Conservation (phyloP, 148 eudicot genomes). For the Diospyros lotus region DNA sequence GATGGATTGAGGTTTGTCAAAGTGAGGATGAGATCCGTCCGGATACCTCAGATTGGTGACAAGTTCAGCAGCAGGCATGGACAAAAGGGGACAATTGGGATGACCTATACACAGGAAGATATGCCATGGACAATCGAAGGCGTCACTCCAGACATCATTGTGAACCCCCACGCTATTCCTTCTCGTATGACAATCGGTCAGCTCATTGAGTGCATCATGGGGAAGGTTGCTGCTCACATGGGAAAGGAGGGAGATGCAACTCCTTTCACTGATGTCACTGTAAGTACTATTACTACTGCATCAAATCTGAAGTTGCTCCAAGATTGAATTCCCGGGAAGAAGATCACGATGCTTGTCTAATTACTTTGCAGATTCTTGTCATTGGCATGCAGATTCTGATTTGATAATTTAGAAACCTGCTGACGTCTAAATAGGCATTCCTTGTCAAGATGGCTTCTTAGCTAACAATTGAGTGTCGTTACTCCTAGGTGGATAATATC, state of each 20-base stretch:
- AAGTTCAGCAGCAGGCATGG: conserved; percentile 26
- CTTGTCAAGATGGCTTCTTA: background rate
- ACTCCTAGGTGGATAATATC: conserved; percentile 66
- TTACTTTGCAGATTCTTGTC: too few species aligned
- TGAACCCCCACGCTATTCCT: conserved; percentile 26
- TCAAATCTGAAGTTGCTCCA: background rate
- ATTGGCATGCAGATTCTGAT: background rate
- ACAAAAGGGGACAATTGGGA: conserved; percentile 24
- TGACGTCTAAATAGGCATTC: too few species aligned
- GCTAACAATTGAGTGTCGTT: background rate
- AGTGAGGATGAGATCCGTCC: conserved; percentile 18
- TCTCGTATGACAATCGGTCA: conserved; percentile 26
- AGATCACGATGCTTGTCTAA: background rate
- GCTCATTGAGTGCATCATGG: conserved; percentile 27
- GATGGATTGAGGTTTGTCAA: conserved; percentile 22
- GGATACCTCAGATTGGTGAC: conserved; percentile 24
- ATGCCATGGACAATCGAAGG: conserved; percentile 25
- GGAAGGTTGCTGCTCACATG: conserved; percentile 24
- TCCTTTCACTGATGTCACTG: conserved; percentile 25
- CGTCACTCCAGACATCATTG: conserved; percentile 18
- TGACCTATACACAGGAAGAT: conserved; percentile 23
- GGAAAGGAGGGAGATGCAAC: conserved; percentile 27
- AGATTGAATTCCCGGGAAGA: background rate
- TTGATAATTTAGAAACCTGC: too few species aligned
- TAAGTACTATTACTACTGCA: conserved; percentile 12